phyloP scores from a whole-genome alignment of 495 filamentous ascomycete genomes.

The Pyrenopolyporus hunteri region DNA sequence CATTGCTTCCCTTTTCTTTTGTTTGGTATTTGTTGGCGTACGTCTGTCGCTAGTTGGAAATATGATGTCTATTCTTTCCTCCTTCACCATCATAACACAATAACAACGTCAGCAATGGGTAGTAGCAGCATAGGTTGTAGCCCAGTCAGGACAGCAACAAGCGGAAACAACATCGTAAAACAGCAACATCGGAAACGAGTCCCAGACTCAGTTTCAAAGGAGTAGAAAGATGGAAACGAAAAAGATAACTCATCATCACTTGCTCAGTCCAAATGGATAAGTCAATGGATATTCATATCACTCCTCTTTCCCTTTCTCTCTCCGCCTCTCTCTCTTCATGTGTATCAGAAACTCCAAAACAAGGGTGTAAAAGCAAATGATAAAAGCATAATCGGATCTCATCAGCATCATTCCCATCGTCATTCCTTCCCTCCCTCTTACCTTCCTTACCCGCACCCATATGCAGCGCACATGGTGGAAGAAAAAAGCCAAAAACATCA shows the following conservation, averaged over 20 bases:
- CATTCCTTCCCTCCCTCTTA: not conserved
- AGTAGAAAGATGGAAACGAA: not conserved
- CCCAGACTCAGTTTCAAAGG: not conserved
- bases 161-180: not conserved
- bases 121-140: not conserved
- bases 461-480: not conserved
- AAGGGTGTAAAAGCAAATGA: not conserved
- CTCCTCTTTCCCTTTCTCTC: not conserved
- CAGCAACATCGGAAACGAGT: not conserved
- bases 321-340: not conserved
- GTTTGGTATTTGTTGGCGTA: not conserved
- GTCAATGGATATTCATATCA: slow-evolving; percentile 10
- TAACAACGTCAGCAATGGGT: not conserved
- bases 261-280: not conserved
- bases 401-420: not conserved
- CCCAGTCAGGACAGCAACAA: not conserved
- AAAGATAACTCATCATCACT: not conserved
- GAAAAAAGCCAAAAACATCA: slow-evolving; percentile 29
- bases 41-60: too few relatives aligned
- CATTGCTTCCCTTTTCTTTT: not conserved
- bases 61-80: not conserved
- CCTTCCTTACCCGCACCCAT: not conserved
- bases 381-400: not conserved
- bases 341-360: not conserved
- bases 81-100: not conserved